Base-by-base conservation (phyloP, 208 protist genomes). In the Acanthamoeba triangularis region DNA sequence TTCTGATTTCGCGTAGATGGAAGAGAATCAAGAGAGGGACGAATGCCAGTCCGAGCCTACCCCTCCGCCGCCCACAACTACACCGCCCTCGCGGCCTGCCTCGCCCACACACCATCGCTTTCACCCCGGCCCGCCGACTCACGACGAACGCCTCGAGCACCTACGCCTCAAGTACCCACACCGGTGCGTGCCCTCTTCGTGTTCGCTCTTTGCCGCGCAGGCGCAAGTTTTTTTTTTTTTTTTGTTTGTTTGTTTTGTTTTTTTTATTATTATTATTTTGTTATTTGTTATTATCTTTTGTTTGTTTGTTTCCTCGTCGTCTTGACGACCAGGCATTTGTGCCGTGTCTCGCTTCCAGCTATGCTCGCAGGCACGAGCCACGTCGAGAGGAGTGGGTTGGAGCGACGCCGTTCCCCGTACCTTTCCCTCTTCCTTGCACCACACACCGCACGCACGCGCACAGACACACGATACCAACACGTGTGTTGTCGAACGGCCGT, bases 101-200 rank as follows among this genome's bases (percentile, higher is more conserved):
- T 7, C 69, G 3, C 18, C 33, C n/a, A 3, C 30, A 28, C 28
- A 52, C 41, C 37, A 25, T n/a, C n/a, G n/a, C n/a, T n/a, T n/a
- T 2, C 72, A 23, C 35, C 14, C 6, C 6, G 72, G 16, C 4
- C 2, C 72, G 49, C 72, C 82, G 1, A 90, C 33, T 3, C 82
- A 90, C 14, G 82, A 90, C 7, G 49, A 90, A n/a, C 52, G 56
- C 11, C 47, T 90, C 28, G 82, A 90, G 28, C 82, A 90, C 37
- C 37, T 90, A 1, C 47, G 82, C 30, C 56, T 90, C 30, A 90
- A 90, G 35, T 90, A 90, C 37, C 82, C 82, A 25, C 82, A 90
- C 41, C 72, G 72, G 72, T 80, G 14, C 10, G 8, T 52, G 6
- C 72, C 63, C 3, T 28, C 13, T 6, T 7, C n/a, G 3, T n/a